Conservation (phyloP, 2,329 filamentous ascomycete species). For the Colletotrichum sp. region DNA sequence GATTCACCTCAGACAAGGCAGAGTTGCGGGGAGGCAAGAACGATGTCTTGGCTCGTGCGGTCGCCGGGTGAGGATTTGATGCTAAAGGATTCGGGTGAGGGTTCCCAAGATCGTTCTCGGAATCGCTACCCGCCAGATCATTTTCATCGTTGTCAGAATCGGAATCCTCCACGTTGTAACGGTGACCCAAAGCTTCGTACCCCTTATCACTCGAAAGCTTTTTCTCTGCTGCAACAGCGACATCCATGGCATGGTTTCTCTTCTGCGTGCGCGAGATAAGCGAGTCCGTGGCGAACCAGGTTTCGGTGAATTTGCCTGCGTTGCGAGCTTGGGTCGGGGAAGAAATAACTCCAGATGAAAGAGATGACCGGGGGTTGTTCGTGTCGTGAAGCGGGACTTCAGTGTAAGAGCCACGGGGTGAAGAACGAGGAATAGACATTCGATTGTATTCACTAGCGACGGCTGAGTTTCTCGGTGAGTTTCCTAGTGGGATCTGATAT, state of each 20-base stretch:
- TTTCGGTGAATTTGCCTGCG: conserved; percentile 54
- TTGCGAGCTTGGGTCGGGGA: conserved; percentile 35
- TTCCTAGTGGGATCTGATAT: conserved; percentile 53
- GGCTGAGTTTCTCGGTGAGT: conserved; percentile 47
- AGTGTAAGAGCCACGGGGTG: conserved; percentile 50
- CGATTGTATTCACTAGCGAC: conserved; percentile 52
- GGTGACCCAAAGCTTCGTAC: conserved; percentile 53
- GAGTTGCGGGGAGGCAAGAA: conserved; percentile 30
- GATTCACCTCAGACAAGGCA: conserved; percentile 49
- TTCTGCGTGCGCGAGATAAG: conserved; percentile 59
- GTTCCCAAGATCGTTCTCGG: conserved; percentile 24
- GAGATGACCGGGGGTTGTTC: background rate
- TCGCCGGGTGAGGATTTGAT: conserved; percentile 46
- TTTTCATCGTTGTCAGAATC: conserved; percentile 43
- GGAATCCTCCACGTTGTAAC: conserved; percentile 46
- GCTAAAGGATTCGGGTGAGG: conserved; percentile 58
- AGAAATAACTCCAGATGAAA: conserved; percentile 13
- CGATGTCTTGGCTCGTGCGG: conserved; percentile 32
- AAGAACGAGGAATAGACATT: conserved; percentile 43
- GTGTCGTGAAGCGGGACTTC: conserved; percentile 52
- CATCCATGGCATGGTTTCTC: conserved; percentile 49
- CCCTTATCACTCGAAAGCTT: conserved; percentile 31
- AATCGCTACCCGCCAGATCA: conserved; percentile 25
- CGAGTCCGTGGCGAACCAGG: conserved; percentile 60
- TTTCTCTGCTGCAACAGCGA: conserved; percentile 35